Evolutionary conservation across 805 yeast species (phyloP).

Genomic region (Wickerhamiella parazyma): DNA sequence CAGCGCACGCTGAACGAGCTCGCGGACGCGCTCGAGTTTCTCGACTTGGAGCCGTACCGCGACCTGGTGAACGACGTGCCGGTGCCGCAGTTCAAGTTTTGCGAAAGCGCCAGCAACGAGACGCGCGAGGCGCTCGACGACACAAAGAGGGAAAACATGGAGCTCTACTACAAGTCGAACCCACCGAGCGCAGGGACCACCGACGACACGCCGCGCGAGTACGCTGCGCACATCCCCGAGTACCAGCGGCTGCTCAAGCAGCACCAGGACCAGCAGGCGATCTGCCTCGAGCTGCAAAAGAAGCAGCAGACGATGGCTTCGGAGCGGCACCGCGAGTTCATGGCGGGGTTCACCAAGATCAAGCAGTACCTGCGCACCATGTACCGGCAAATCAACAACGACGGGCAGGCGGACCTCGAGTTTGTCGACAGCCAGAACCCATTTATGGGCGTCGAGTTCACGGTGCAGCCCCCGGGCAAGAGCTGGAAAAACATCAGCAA

Average conservation of each 20-base stretch:
- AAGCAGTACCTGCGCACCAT: constrained; percentile 83
- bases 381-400: constrained; percentile 98
- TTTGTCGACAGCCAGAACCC: constrained; percentile 93
- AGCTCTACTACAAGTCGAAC: background rate
- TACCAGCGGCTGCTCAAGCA: constrained; percentile 37
- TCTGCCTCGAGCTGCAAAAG: constrained; percentile 54
- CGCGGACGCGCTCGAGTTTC: background rate
- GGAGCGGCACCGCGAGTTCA: constrained; percentile 71
- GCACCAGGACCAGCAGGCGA: constrained; percentile 47
- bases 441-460: constrained; percentile 92
- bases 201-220: constrained; percentile 51
- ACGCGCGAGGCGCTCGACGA: background rate
- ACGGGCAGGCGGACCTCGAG: constrained; percentile 96
- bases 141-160: background rate
- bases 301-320: constrained; percentile 22
- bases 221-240: constrained; percentile 46
- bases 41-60: background rate
- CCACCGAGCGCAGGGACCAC: background rate
- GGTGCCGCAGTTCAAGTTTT: background rate
- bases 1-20: too few species aligned
- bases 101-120: background rate
- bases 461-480: constrained; percentile 98
- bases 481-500: constrained; percentile 94
- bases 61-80: background rate
- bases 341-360: constrained; percentile 80